phyloP scores from a whole-genome alignment of 1,284 basidiomycete genomes.

The Cryptococcus floricola region DNA sequence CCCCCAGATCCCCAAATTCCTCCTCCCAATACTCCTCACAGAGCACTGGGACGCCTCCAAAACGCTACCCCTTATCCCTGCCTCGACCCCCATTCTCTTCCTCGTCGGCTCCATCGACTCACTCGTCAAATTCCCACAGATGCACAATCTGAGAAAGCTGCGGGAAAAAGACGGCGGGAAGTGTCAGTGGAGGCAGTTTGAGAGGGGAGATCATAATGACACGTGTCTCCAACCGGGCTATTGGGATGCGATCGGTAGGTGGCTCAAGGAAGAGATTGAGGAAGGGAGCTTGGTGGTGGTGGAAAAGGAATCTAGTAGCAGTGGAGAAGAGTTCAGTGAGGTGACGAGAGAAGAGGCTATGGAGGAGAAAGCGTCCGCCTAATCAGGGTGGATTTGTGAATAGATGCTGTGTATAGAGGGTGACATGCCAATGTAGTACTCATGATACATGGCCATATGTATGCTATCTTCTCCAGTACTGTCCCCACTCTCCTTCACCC shows the following conservation, averaged over 20 bases:
- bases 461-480: too few relatives aligned
- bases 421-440: too few relatives aligned
- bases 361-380: too few relatives aligned
- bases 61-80: conserved; percentile 66
- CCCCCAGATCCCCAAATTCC: conserved; percentile 65
- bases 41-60: conserved; percentile 82
- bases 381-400: too few relatives aligned
- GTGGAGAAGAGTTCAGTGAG: too few relatives aligned
- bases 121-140: conserved; percentile 79
- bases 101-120: conserved; percentile 74
- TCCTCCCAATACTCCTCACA: conserved; percentile 39
- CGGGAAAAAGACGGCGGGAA: conserved; percentile 49
- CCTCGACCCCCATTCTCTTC: conserved; percentile 75
- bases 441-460: too few relatives aligned
- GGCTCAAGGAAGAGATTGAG: conserved; percentile 51
- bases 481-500: too few relatives aligned
- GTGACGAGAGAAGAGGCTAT: too few relatives aligned
- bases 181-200: conserved; percentile 53
- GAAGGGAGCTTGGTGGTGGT: not conserved
- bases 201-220: conserved; percentile 66
- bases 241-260: conserved; percentile 61
- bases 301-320: too few relatives aligned
- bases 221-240: conserved; percentile 65
- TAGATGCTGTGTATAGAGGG: too few relatives aligned
- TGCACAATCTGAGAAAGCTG: conserved; percentile 69